Conservation (phyloP, 495 filamentous ascomycete genomes). For the Tuber magnatum region DNA sequence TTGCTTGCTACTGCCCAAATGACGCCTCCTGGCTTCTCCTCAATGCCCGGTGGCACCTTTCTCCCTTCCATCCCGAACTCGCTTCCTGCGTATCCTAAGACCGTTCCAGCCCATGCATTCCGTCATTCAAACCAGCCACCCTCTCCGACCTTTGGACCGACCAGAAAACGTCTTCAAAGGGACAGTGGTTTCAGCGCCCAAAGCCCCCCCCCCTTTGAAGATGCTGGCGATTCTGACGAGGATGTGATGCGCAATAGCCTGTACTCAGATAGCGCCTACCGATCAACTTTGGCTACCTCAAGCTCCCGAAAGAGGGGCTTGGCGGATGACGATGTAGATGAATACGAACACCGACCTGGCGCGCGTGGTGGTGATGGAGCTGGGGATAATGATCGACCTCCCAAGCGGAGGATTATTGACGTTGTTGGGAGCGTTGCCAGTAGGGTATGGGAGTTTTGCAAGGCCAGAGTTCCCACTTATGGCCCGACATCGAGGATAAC, state of each 20-base stretch:
- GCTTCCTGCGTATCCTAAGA: constrained; percentile 26
- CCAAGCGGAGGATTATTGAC: constrained; percentile 39
- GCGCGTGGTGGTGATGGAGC: constrained; percentile 11
- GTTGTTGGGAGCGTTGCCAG: constrained; percentile 40
- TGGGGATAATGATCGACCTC: constrained; percentile 19
- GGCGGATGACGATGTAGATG: constrained; percentile 32
- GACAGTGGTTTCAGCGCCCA: constrained; percentile 15
- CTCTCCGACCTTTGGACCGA: constrained; percentile 27
- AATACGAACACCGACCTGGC: neutral
- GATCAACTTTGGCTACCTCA: constrained; percentile 22
- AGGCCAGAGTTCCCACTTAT: constrained; percentile 36
- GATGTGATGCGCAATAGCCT: constrained; percentile 37
- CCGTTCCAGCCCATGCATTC: constrained; percentile 7
- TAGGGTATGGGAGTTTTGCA: constrained; percentile 40
- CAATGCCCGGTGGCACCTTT: constrained; percentile 21
- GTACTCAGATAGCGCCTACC: constrained; percentile 36
- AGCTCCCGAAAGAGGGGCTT: constrained; percentile 32
- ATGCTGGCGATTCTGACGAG: constrained; percentile 33
- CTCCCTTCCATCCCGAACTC: constrained; percentile 33
- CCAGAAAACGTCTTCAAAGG: constrained; percentile 30
- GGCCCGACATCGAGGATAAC: constrained; percentile 7
- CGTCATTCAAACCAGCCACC: constrained; percentile 25
- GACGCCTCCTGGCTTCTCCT: constrained; percentile 14
- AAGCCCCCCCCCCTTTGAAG: constrained; percentile 11
- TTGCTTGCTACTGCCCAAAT: constrained; percentile 1